These are phyloP conservation scores for Adansonia digitata DNA, from an alignment of 345 rosid genomes.

Conservation along the genomic window DNA sequence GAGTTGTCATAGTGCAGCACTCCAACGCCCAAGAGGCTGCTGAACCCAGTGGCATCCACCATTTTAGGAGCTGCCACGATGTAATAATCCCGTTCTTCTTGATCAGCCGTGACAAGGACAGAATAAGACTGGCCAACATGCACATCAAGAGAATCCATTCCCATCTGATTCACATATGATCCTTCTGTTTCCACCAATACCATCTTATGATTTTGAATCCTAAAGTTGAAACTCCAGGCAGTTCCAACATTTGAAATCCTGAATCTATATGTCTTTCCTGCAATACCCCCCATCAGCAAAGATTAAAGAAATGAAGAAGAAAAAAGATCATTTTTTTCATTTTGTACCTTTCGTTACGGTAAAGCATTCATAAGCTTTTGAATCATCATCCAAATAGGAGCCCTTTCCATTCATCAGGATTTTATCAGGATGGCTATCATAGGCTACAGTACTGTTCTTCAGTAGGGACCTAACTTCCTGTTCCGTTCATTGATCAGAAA, in stretches of 20 bases:
- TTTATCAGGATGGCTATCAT: conserved; percentile 6
- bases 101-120: conserved; percentile 52
- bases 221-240: conserved; percentile 43
- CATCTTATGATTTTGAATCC: conserved; percentile 41
- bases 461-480: conserved; percentile 17
- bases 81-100: conserved; percentile 36
- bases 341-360: conserved; percentile 29
- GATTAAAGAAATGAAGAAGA: no score
- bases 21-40: conserved; percentile 20
- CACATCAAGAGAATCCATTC: conserved; percentile 42
- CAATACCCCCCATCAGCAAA: background rate
- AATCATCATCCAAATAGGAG: conserved; percentile 10
- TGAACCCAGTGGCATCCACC: background rate
- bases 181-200: conserved; percentile 61
- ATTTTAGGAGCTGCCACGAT: conserved; percentile 48
- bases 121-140: conserved; percentile 68
- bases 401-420: conserved; percentile 35
- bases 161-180: conserved; percentile 47
- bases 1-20: conserved; percentile 32
- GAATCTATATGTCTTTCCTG: conserved; percentile 46
- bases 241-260: conserved; percentile 57
- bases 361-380: conserved; percentile 18
- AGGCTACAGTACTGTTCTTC: background rate
- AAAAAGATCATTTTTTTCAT: background rate
- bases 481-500: no score